A percentile compares a stretch with the other conserved stretches of the same genome.
These are phyloP conservation scores for Colletotrichum sp. DNA, from an alignment of 2,329 filamentous ascomycete species.

Conservation along the genomic window DNA sequence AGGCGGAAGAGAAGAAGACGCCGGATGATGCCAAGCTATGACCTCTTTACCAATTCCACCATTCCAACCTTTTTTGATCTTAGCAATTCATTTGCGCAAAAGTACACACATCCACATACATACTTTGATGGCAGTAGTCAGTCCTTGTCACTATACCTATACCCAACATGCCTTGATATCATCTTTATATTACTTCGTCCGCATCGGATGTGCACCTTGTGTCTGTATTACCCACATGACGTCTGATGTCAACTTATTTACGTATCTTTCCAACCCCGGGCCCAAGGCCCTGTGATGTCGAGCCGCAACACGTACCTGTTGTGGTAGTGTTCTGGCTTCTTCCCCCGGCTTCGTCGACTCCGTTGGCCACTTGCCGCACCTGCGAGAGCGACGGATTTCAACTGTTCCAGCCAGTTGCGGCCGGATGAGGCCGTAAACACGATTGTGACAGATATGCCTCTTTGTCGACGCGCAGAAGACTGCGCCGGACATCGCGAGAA, in stretches of 20 bases:
- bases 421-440: background rate
- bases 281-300: background rate
- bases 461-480: background rate
- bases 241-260: background rate
- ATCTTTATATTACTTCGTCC: background rate
- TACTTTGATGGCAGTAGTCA: background rate
- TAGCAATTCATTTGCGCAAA: background rate
- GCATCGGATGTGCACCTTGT: background rate
- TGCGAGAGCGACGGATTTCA: background rate
- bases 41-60: background rate
- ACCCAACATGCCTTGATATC: background rate
- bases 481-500: too few relatives aligned
- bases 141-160: background rate
- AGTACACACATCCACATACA: background rate
- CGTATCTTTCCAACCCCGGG: background rate
- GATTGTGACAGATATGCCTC: background rate
- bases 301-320: background rate
- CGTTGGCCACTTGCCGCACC: background rate
- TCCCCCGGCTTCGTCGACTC: background rate
- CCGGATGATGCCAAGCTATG: background rate
- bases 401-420: background rate
- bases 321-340: background rate
- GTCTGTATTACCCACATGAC: background rate
- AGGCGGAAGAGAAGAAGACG: background rate
- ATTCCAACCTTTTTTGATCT: background rate